Conservation (phyloP, 345 rosid genomes). For the Moricandia moricandioides region DNA sequence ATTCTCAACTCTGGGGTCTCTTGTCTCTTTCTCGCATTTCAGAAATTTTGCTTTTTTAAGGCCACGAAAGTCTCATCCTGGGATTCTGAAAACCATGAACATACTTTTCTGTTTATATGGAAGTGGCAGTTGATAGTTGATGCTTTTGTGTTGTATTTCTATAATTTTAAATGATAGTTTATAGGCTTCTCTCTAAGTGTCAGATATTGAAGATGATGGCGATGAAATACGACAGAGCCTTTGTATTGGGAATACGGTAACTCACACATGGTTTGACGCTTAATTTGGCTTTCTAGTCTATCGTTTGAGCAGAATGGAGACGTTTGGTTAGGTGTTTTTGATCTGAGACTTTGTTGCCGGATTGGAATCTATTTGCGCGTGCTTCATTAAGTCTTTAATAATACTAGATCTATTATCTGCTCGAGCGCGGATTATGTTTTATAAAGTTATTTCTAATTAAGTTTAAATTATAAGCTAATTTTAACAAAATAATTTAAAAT, state of each 20-base stretch:
- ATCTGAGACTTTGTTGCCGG: too few relatives aligned
- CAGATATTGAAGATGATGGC: neutral
- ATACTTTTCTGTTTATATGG: slow-evolving; percentile 21
- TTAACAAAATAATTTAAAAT: too few relatives aligned
- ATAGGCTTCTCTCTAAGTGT: neutral
- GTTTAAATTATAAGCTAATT: too few relatives aligned
- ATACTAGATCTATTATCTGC: too few relatives aligned
- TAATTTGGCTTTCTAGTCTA: neutral
- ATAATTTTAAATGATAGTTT: neutral
- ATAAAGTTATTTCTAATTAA: too few relatives aligned
- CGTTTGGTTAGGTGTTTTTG: too few relatives aligned
- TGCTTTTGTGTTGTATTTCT: slow-evolving; percentile 6
- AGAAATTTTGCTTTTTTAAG: slow-evolving; percentile 1
- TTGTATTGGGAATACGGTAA: neutral
- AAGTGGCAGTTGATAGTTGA: slow-evolving; percentile 23
- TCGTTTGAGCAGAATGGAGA: neutral
- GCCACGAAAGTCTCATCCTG: neutral
- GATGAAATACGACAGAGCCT: neutral
- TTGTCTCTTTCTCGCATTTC: neutral
- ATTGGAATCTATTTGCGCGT: too few relatives aligned
- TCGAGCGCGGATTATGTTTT: too few relatives aligned
- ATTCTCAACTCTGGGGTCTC: neutral
- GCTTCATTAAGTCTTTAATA: too few relatives aligned
- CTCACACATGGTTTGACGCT: neutral
- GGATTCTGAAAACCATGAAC: slow-evolving; percentile 3